A percentile compares a stretch with the other conserved stretches of the same genome.
Conservation (phyloP, 2,329 filamentous ascomycete species). For the Plectosphaerella plurivora region DNA sequence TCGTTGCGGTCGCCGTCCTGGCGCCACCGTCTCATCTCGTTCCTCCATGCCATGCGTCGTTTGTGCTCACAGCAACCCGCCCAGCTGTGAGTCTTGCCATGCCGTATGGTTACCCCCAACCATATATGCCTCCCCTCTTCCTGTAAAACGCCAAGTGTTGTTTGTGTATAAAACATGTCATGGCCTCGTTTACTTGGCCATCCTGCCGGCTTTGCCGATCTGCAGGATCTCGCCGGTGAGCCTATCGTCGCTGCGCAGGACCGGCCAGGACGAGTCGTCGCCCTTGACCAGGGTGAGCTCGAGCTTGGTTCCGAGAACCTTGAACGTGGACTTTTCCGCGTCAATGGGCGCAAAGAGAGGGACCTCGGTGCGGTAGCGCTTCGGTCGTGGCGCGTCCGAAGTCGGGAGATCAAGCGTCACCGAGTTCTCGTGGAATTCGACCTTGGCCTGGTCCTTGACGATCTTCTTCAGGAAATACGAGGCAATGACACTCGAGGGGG, state of each 20-base stretch:
- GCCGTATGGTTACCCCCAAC: too few species aligned
- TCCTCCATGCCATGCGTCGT: too few species aligned
- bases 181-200: neutral
- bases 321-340: conserved; percentile 67
- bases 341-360: conserved; percentile 76
- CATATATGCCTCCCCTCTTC: too few species aligned
- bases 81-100: too few species aligned
- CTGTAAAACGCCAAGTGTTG: too few species aligned
- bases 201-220: conserved; percentile 70
- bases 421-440: conserved; percentile 61
- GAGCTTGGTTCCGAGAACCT: conserved; percentile 84
- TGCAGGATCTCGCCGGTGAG: conserved; percentile 77
- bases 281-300: conserved; percentile 71
- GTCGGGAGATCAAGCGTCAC: conserved; percentile 82
- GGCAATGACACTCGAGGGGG: conserved; percentile 75
- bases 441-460: conserved; percentile 70
- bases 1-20: too few species aligned
- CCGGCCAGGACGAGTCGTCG: conserved; percentile 78
- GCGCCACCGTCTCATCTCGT: too few species aligned
- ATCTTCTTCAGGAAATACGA: conserved; percentile 98
- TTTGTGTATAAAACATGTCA: too few species aligned
- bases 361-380: conserved; percentile 72
- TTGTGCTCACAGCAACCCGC: too few species aligned
- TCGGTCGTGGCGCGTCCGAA: conserved; percentile 62
- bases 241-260: conserved; percentile 72